Percentiles rank a stretch among this genome's conserved stretches.
Evolutionary conservation across 176 grass and related monocot genomes (phyloP).

Genomic region (Zizania latifolia): DNA sequence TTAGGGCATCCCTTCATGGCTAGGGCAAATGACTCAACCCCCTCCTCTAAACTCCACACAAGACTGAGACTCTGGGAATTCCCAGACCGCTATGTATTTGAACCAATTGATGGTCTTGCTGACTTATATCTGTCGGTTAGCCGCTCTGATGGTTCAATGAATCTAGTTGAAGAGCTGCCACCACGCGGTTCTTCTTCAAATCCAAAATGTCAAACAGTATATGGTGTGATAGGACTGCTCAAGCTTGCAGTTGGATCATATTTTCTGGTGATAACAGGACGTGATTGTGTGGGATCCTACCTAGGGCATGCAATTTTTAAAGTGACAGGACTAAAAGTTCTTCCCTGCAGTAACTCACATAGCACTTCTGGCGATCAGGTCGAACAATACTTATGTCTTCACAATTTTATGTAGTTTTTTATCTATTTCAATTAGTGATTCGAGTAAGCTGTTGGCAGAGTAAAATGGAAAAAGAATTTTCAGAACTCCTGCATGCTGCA

Average conservation of each 20-base stretch:
- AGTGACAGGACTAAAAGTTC: conserved; percentile 81
- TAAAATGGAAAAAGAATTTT: conserved; percentile 78
- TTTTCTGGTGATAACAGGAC: conserved; percentile 70
- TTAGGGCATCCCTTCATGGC: conserved; percentile 40
- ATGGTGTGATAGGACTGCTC: conserved; percentile 82
- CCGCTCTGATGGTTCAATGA: conserved; percentile 75
- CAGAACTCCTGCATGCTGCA: conserved; percentile 63
- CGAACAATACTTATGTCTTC: conserved; percentile 20
- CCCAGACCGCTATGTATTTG: conserved; percentile 72
- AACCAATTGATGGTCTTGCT: conserved; percentile 73
- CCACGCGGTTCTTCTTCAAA: conserved; percentile 33
- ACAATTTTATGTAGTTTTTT: conserved; percentile 13
- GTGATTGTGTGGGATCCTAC: conserved; percentile 85
- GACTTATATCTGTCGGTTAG: conserved; percentile 73
- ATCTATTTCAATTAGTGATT: conserved; percentile 15
- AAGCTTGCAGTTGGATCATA: conserved; percentile 93
- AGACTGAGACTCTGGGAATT: conserved; percentile 83
- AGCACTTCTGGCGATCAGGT: conserved; percentile 66
- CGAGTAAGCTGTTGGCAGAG: conserved; percentile 57
- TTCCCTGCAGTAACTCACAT: conserved; percentile 69
- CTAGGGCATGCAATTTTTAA: conserved; percentile 79
- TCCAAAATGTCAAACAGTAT: conserved; percentile 58
- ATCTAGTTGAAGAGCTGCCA: conserved; percentile 63
- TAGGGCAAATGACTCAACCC: conserved; percentile 22
- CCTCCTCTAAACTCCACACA: conserved; percentile 59